phyloP scores from a whole-genome alignment of 1,284 basidiomycete genomes.

The Ceratobasidium sp. region DNA sequence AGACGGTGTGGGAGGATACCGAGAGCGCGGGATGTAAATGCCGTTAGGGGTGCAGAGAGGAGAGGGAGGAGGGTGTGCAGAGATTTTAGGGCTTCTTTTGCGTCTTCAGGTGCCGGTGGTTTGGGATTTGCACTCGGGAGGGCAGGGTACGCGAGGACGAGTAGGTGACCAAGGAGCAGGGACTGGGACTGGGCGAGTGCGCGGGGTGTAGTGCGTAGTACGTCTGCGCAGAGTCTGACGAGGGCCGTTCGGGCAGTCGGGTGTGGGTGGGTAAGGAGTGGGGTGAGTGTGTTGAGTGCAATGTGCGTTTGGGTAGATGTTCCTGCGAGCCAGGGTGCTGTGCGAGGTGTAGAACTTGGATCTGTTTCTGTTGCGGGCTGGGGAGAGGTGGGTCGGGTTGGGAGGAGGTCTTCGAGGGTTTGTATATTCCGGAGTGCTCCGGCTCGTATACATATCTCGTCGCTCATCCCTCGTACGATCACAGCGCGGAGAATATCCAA shows the following conservation, averaged over 20 bases:
- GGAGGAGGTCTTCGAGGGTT: constrained; percentile 60
- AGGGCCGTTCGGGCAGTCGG: constrained; percentile 66
- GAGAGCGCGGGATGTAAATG: constrained; percentile 70
- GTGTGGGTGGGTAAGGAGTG: constrained; percentile 69
- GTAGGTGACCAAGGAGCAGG: constrained; percentile 70
- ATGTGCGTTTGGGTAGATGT: constrained; percentile 74
- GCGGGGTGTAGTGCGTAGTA: constrained; percentile 62
- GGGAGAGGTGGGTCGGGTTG: constrained; percentile 49
- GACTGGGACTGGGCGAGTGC: constrained; percentile 70
- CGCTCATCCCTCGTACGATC: constrained; percentile 65
- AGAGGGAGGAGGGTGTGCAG: constrained; percentile 58
- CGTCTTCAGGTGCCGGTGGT: constrained; percentile 62
- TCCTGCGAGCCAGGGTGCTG: constrained; percentile 64
- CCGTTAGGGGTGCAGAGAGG: constrained; percentile 62
- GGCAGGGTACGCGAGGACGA: constrained; percentile 63
- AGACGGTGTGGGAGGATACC: constrained; percentile 67
- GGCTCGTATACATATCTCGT: constrained; percentile 67
- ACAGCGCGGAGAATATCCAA: constrained; percentile 64
- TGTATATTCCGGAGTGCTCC: constrained; percentile 63
- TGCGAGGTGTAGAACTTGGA: constrained; percentile 60
- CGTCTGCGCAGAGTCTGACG: constrained; percentile 60
- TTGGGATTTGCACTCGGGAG: constrained; percentile 58
- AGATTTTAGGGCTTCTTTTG: constrained; percentile 58
- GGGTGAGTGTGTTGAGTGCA: constrained; percentile 66
- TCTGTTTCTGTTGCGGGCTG: constrained; percentile 46